These are phyloP conservation scores for Huiozyma naganishii DNA, from an alignment of 805 yeast genomes.

Conservation along the genomic window DNA sequence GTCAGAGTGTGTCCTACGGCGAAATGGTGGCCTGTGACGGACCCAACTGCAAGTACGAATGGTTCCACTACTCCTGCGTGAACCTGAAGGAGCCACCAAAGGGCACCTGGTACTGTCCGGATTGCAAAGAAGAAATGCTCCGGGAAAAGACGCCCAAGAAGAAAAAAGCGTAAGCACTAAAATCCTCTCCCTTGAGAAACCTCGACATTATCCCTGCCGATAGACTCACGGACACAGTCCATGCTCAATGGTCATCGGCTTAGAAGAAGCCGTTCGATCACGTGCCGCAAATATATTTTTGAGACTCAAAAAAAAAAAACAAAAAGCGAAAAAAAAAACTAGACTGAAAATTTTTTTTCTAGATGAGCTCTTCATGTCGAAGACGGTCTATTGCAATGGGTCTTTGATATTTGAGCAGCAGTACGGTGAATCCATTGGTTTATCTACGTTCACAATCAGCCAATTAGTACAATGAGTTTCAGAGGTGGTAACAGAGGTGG, in stretches of 20 bases:
- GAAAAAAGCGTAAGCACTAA: slow-evolving; percentile 1
- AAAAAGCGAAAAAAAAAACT: no score
- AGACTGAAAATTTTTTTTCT: slow-evolving; percentile 2
- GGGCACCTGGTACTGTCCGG: slow-evolving; percentile 92
- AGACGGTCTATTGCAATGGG: no score
- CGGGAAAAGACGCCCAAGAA: slow-evolving; percentile 22
- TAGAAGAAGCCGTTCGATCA: no score
- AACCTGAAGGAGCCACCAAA: slow-evolving; percentile 81
- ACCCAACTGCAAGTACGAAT: slow-evolving; percentile 75
- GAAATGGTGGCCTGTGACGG: slow-evolving; percentile 96
- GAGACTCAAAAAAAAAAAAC: no score
- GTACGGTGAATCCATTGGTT: no score
- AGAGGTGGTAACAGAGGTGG: slow-evolving; percentile 30
- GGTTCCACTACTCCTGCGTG: slow-evolving; percentile 96
- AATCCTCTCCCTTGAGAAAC: neutral
- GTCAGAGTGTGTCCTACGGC: slow-evolving; percentile 90
- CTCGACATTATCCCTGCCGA: no score
- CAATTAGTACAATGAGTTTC: slow-evolving; percentile 26
- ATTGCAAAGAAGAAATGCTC: slow-evolving; percentile 41
- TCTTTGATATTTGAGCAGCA: no score
- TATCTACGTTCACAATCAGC: neutral
- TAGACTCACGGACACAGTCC: no score
- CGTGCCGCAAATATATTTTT: no score
- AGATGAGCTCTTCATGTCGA: no score
- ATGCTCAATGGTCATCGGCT: no score